Percentiles rank a stretch among this genome's conserved stretches.
phyloP scores from a whole-genome alignment of 257 asterid species.

The Schizonepeta tenuifolia region DNA sequence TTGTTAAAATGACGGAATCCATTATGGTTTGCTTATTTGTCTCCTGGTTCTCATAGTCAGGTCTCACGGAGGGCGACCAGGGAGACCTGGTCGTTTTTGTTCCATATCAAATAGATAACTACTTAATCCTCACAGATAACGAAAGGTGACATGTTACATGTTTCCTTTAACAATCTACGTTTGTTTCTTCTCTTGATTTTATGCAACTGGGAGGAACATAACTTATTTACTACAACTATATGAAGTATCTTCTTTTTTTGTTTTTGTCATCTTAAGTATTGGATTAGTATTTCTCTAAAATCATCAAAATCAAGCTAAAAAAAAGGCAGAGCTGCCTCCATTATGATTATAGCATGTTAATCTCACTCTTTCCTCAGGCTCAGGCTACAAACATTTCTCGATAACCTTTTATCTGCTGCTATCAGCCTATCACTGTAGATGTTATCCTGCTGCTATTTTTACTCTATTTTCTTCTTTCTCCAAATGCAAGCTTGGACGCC shows the following conservation, averaged over 20 bases:
- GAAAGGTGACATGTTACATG: too few relatives aligned
- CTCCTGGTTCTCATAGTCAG: too few relatives aligned
- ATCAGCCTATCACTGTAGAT: background rate
- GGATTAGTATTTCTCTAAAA: background rate
- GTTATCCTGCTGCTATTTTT: constrained; percentile 16
- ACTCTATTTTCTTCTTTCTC: constrained; percentile 36
- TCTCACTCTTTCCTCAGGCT: constrained; percentile 60
- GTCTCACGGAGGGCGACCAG: too few relatives aligned
- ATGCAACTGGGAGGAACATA: too few relatives aligned
- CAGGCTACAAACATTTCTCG: constrained; percentile 67
- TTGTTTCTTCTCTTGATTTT: too few relatives aligned
- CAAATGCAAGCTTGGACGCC: constrained; percentile 86
- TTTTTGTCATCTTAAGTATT: background rate
- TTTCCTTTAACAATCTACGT: too few relatives aligned
- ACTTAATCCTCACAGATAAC: too few relatives aligned
- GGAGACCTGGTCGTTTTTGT: too few relatives aligned
- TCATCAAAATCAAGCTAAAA: background rate
- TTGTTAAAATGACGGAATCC: too few relatives aligned
- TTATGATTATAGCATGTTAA: background rate
- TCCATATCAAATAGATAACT: too few relatives aligned
- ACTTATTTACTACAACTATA: background rate
- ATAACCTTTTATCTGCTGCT: constrained; percentile 20
- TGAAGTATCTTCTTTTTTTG: too few relatives aligned
- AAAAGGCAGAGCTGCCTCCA: background rate
- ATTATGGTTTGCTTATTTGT: too few relatives aligned